Conservation (phyloP, 2,329 filamentous ascomycete species). For the Calonectria pseudoturangicola region DNA sequence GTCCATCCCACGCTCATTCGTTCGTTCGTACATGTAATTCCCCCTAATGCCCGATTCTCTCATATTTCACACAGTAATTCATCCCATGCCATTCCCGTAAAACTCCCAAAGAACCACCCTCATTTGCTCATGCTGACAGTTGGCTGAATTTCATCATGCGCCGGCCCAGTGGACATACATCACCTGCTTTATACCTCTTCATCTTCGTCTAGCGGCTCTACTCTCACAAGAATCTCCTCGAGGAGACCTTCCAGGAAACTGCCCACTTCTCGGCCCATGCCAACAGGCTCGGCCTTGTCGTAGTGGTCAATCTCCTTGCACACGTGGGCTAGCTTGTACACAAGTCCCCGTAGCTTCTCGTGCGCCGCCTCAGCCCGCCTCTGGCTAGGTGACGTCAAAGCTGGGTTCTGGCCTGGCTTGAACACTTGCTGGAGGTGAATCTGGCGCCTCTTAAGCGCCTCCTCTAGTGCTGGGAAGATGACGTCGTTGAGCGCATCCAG, state of each 20-base stretch:
- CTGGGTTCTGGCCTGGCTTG: conserved; percentile 61
- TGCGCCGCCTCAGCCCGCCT: conserved; percentile 84
- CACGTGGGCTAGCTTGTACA: conserved; percentile 87
- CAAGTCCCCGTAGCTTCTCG: conserved; percentile 86
- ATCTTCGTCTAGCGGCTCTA: conserved; percentile 90
- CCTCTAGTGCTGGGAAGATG: conserved; percentile 93
- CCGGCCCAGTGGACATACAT: conserved; percentile 31
- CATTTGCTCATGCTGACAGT: conserved; percentile 24
- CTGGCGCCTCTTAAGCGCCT: conserved; percentile 88
- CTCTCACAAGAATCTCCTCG: conserved; percentile 93
- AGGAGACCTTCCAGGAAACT: conserved; percentile 93
- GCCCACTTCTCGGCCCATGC: conserved; percentile 93
- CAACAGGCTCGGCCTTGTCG: conserved; percentile 90
- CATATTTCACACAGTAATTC: conserved; percentile 32
- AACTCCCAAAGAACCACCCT: conserved; percentile 36
- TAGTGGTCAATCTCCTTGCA: conserved; percentile 94
- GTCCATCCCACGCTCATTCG: conserved; percentile 28
- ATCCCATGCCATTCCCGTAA: conserved; percentile 35
- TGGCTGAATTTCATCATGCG: conserved; percentile 32
- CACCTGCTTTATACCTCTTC: conserved; percentile 59
- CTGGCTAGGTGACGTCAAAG: conserved; percentile 74
- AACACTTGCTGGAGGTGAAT: conserved; percentile 74
- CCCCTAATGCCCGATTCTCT: conserved; percentile 22
- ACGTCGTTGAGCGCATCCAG: conserved; percentile 93
- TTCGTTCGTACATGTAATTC: conserved; percentile 18